Base-by-base conservation (phyloP, 805 yeast species). In the Lipomyces starkeyi region DNA sequence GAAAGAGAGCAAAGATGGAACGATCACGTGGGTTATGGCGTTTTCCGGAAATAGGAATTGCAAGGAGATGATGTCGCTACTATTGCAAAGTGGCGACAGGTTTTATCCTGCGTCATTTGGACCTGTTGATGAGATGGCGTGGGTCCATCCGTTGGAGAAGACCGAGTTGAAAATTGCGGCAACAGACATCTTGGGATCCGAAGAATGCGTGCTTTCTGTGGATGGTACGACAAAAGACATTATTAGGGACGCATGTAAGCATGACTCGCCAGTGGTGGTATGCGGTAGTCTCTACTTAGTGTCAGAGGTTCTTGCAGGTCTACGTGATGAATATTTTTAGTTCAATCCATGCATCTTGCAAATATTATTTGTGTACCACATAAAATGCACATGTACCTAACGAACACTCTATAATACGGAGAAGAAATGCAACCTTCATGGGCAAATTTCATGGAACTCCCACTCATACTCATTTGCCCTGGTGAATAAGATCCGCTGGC, bases 121-220 rank as follows among this genome's bases (percentile, higher is more conserved):
- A 1, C 73, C 80, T 0, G 94, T 96, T 0, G 93, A 89, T 14
- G 89, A 91, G 0, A 95, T 95, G 99, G 97, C 98, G 0, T 95
- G 98, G 98, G 87, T 95, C 4, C 74, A 81, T 55, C 79, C 93
- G 0, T 82, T 81, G 70, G 73, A 76, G 3, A 74, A 81, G 0
- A 73, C 66, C 1, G 79, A 76, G 20, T 74, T 88, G 47, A 61
- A 63, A 17, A 8, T 63, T 60, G 68, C 69, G 64, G 71, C 73
- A 3, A 40, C 20, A 68, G 2, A 74, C 79, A 40, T 79, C 81
- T 0, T 58, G n/a, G 58, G 59, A 4, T 20, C n/a, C 17, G 64
- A 40, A 11, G 58, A 62, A 14, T 49, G 35, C 7, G n/a, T 60
- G n/a, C 43, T 40, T 13, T 7, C 5, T 20, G 57, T 25, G 6